phyloP scores from a whole-genome alignment of 2,329 filamentous ascomycete species.

The Fusarium lateritium region DNA sequence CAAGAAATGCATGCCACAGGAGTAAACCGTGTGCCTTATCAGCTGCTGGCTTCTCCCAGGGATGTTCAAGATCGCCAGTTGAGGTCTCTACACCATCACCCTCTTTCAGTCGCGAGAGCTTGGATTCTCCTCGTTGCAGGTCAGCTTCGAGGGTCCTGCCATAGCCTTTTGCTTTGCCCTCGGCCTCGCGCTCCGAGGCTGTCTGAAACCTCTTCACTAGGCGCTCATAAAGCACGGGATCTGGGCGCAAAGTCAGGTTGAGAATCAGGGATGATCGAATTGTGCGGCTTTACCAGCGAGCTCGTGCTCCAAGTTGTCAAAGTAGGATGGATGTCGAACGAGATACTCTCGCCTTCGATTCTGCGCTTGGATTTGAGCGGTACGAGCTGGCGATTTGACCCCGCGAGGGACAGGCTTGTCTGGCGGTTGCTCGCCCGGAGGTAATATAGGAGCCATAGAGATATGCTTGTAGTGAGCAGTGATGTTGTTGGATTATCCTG shows the following conservation, averaged over 20 bases:
- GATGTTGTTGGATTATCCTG: not conserved
- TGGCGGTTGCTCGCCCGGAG: constrained; percentile 11
- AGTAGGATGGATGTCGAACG: constrained; percentile 80
- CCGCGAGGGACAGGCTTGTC: constrained; percentile 62
- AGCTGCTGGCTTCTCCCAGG: constrained; percentile 51
- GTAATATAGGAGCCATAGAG: constrained; percentile 37
- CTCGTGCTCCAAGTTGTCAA: constrained; percentile 69
- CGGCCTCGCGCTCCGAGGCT: constrained; percentile 78
- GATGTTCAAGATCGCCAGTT: constrained; percentile 55
- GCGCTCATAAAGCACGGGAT: constrained; percentile 86
- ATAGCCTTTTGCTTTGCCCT: constrained; percentile 82
- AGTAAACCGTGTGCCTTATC: constrained; percentile 75
- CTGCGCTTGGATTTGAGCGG: constrained; percentile 70
- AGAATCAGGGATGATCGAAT: not conserved
- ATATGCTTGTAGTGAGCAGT: not conserved
- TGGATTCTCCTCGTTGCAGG: constrained; percentile 81
- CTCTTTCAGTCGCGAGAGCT: constrained; percentile 69
- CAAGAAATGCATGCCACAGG: constrained; percentile 81
- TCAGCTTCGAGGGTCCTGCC: constrained; percentile 84
- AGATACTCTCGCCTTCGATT: constrained; percentile 86
- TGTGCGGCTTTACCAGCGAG: constrained; percentile 60
- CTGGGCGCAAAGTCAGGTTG: constrained; percentile 55
- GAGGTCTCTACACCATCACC: constrained; percentile 18
- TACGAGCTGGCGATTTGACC: constrained; percentile 58
- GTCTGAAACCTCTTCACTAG: constrained; percentile 84